Evolutionary conservation across 768 basidiomycete genomes (phyloP).

Genomic region (Cantharellus cinnabarinus): DNA sequence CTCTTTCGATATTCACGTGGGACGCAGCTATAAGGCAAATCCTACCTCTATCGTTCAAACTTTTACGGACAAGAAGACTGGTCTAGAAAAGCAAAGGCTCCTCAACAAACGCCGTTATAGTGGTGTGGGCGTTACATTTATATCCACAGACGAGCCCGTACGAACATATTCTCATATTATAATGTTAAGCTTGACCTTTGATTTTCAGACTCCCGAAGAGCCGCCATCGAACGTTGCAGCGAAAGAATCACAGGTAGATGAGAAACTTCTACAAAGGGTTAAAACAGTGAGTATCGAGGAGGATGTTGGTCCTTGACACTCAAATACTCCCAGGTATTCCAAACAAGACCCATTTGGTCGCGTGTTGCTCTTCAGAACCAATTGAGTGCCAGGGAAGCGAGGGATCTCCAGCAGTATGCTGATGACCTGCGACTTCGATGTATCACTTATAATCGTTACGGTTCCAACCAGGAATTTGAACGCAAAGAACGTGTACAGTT

Average conservation of each 20-base stretch:
- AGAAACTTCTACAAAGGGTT: constrained; percentile 23
- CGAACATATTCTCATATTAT: background rate
- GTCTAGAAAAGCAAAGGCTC: constrained; percentile 62
- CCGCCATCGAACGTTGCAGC: background rate
- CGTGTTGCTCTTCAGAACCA: constrained; percentile 73
- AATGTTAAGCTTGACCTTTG: background rate
- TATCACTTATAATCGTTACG: too few species aligned
- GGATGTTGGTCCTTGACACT: background rate
- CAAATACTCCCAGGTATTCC: constrained; percentile 33
- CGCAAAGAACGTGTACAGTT: too few species aligned
- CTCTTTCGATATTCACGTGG: background rate
- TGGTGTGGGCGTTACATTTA: constrained; percentile 52
- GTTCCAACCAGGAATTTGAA: too few species aligned
- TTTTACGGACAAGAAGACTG: constrained; percentile 49
- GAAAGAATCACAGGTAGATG: constrained; percentile 17
- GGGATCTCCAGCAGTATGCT: constrained; percentile 55
- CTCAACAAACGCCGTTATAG: constrained; percentile 80
- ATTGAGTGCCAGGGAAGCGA: constrained; percentile 41
- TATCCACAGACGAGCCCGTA: constrained; percentile 25
- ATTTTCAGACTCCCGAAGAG: background rate
- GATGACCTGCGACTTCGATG: too few species aligned
- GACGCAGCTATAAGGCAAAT: constrained; percentile 52
- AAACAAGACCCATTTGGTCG: constrained; percentile 71
- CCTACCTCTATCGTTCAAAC: constrained; percentile 50
- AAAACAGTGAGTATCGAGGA: constrained; percentile 23